Evolutionary conservation across 192 early-diverging fungal species (phyloP).

Genomic region (Allomyces arbusculus): DNA sequence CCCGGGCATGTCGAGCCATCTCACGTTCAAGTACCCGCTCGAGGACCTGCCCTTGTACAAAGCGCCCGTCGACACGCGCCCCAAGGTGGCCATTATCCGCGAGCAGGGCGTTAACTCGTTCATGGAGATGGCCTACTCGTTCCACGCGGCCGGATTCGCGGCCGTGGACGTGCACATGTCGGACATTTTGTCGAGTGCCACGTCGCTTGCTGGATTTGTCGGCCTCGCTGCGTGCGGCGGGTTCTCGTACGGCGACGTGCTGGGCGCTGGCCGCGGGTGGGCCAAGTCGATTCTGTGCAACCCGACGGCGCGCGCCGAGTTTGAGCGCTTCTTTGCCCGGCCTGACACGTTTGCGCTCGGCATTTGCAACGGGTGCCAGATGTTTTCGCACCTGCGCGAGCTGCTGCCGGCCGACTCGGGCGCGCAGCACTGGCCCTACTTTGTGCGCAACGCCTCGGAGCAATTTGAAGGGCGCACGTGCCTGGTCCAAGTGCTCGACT

Average conservation of each 20-base stretch:
- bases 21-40: slow-evolving; percentile 61
- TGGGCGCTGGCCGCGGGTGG: slow-evolving; percentile 98
- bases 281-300: slow-evolving; percentile 76
- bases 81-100: slow-evolving; percentile 81
- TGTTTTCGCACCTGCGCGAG: slow-evolving; percentile 66
- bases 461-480: slow-evolving; percentile 88
- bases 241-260: slow-evolving; percentile 96
- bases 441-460: slow-evolving; percentile 77
- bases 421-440: slow-evolving; percentile 71
- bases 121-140: slow-evolving; percentile 84
- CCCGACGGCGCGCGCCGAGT: slow-evolving; percentile 41
- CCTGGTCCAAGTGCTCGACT: slow-evolving; percentile 40
- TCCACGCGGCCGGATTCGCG: slow-evolving; percentile 81
- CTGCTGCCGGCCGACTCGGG: slow-evolving; percentile 55
- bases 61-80: slow-evolving; percentile 17
- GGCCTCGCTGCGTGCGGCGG: slow-evolving; percentile 92
- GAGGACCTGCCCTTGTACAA: slow-evolving; percentile 16
- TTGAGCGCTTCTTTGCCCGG: slow-evolving; percentile 61
- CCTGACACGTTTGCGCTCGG: slow-evolving; percentile 85
- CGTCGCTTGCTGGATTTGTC: slow-evolving; percentile 44
- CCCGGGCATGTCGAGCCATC: slow-evolving; percentile 50
- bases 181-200: slow-evolving; percentile 52
- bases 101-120: slow-evolving; percentile 97
- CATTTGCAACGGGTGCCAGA: slow-evolving; percentile 98
- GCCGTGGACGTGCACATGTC: slow-evolving; percentile 98